Base-by-base conservation (phyloP, 106 monocot genomes). In the Phalaenopsis aphrodite region DNA sequence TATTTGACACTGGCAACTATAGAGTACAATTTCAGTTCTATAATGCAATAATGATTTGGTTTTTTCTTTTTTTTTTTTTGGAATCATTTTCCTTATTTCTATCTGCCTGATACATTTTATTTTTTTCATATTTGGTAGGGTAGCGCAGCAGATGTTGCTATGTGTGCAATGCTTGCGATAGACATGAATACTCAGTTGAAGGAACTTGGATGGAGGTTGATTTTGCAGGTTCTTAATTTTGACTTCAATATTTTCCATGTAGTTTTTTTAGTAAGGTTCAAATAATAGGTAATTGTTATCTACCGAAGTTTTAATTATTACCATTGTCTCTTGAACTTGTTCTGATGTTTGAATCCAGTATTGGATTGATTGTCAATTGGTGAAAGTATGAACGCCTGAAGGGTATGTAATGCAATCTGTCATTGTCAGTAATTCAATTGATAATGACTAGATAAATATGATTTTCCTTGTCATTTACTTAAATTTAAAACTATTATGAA, bases 81-180 rank as follows among this genome's bases (percentile, higher is more conserved):
- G 15, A 2, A 42, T 3, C 12, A 39, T 77, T 48, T 36, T 49
- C 7, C 56, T 75, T 48, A 36, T 75, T 37, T 17, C 41, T 14
- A 38, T 41, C 39, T 41, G 39, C 30, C 41, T 14, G 41, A 10
- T 71, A 14, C n/a, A 23, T 65, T 65, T 2, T 65, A 14, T 41
- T 3, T 23, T 77, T 65, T 2, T 81, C 45, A 9, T 71, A 49
- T 72, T 76, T 79, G 55, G 77, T 81, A 98, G 98, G 98, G 98
- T 47, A 99, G 98, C 82, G 98, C 94, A 42, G 98, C 98, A 74
- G 98, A 99, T 85, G 93, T 99, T 84, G 94, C 95, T 15, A 95
- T 99, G 98, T 99, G 98, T 82, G 98, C 98, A 18, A 99, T 99
- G 98, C 87, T 99, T 68, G 87, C 95, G 86, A 99, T 99, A 74